A percentile compares a stretch with the other conserved stretches of the same genome.
Conservation (phyloP, 164 flowering plant genomes). For the Annona cherimola region DNA sequence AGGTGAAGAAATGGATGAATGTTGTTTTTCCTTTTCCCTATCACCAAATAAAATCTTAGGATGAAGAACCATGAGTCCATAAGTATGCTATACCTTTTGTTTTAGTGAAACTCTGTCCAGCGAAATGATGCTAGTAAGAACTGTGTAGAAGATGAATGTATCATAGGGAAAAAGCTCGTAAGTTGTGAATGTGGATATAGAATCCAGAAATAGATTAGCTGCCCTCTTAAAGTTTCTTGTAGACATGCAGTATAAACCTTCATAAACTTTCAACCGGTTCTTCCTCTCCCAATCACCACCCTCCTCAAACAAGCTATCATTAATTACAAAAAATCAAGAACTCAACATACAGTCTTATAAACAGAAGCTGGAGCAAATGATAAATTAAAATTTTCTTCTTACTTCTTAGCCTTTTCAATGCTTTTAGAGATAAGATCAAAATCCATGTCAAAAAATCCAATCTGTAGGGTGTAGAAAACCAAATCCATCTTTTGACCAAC, state of each 20-base stretch:
- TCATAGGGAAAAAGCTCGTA: constrained; percentile 92
- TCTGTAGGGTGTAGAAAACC: constrained; percentile 77
- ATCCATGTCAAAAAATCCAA: constrained; percentile 93
- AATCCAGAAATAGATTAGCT: constrained; percentile 76
- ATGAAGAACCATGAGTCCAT: not conserved
- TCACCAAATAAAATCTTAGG: not conserved
- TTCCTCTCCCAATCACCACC: constrained; percentile 99
- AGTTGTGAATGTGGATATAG: constrained; percentile 96
- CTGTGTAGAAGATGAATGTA: constrained; percentile 91
- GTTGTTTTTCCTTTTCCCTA: too few species aligned
- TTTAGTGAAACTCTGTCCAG: constrained; percentile 92
- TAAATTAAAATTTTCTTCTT: constrained; percentile 15
- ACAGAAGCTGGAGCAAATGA: not conserved
- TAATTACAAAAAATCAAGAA: not conserved
- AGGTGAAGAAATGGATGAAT: too few species aligned
- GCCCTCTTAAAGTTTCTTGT: constrained; percentile 91
- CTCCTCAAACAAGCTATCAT: constrained; percentile 87
- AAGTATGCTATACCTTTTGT: constrained; percentile 57
- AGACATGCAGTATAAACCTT: constrained; percentile 92
- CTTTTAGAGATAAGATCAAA: constrained; percentile 93
- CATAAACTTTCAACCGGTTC: constrained; percentile 93
- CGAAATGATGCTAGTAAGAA: constrained; percentile 82
- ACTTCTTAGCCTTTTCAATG: constrained; percentile 97
- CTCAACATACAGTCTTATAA: not conserved
- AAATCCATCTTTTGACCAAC: constrained; percentile 99